Base-by-base conservation (phyloP, 2,329 filamentous ascomycete genomes). In the Chrysoporthe austroafricana region DNA sequence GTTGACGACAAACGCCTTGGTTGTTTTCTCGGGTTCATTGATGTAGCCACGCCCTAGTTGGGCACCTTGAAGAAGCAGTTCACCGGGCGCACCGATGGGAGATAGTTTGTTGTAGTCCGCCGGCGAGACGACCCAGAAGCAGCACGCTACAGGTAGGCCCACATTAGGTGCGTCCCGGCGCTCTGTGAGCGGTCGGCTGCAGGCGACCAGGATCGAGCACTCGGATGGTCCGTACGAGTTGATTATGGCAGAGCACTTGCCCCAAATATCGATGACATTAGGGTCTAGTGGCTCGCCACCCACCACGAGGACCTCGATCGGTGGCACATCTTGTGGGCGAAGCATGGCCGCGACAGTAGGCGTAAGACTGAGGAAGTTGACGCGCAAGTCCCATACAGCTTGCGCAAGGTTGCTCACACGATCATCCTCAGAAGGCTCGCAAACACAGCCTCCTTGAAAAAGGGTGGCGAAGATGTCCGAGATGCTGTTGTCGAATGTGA, bases 1-100 rank as follows among this genome's bases (percentile, higher is more conserved):
- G 18, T 48, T 48, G 5, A 48, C 44, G 18, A 48, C 44, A 2
- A 48, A 48, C 5, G 44, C 44, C 44, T 48, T 54, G 26, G 50
- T 26, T 34, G 50, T 54, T 21, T 54, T 54, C 11, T 32, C 26
- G 21, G 26, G 26, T 21, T 54, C 50, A 3, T 54, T 54, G 9
- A 32, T 54, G 21, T 54, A 54, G 9, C 3, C 0, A 56, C 44
- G 44, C 16, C 44, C 44, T 2, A 13, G 48, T 42, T 11, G 76
- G 66, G 88, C 90, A 76, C 88, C 88, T 52, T 82, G 81, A 0
- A 81, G 79, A 66, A 90, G 85, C n/a, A 87, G 76, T 73, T 87
- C 85, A 6, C 85, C 85, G 1, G 86, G 79, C 1, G 79, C 77
- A 0, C 84, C 84, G 0, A 85, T 74, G 0, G 84, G 82, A 4